Evolutionary conservation across 2,329 filamentous ascomycete genomes (phyloP).

Genomic region (Metarhizium album): DNA sequence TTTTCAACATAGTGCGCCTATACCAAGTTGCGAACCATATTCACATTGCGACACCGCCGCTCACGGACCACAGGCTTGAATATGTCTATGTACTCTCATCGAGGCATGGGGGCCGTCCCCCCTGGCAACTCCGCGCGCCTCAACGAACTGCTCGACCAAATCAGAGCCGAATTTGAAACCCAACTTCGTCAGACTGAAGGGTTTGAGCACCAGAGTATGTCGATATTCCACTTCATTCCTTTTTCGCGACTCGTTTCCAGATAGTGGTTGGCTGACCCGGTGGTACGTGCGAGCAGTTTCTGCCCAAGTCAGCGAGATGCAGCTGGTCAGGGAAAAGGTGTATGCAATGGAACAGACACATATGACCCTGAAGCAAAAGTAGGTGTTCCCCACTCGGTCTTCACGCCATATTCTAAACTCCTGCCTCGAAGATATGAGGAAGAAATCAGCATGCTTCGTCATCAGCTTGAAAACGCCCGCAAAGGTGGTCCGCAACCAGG

Average conservation of each 20-base stretch:
- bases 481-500: constrained; percentile 45
- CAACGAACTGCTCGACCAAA: constrained; percentile 82
- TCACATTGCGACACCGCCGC: neutral
- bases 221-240: neutral
- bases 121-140: constrained; percentile 52
- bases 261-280: neutral
- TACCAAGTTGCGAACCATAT: neutral
- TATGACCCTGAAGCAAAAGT: constrained; percentile 85
- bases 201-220: constrained; percentile 87
- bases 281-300: constrained; percentile 50
- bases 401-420: constrained; percentile 6
- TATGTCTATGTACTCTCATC: constrained; percentile 85
- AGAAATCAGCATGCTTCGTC: constrained; percentile 73
- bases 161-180: constrained; percentile 83
- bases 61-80: constrained; percentile 4
- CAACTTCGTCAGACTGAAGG: constrained; percentile 73
- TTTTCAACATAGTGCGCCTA: neutral
- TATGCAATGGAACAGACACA: constrained; percentile 88
- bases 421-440: constrained; percentile 70
- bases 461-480: constrained; percentile 72
- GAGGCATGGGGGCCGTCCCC: constrained; percentile 66
- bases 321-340: constrained; percentile 86
- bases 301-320: constrained; percentile 87
- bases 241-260: neutral
- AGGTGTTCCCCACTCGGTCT: constrained; percentile 22